Evolutionary conservation across 1,284 basidiomycete genomes (phyloP), one percentile per base, ranked within the genome.

Genomic region (Papiliotrema fonsecae): DNA sequence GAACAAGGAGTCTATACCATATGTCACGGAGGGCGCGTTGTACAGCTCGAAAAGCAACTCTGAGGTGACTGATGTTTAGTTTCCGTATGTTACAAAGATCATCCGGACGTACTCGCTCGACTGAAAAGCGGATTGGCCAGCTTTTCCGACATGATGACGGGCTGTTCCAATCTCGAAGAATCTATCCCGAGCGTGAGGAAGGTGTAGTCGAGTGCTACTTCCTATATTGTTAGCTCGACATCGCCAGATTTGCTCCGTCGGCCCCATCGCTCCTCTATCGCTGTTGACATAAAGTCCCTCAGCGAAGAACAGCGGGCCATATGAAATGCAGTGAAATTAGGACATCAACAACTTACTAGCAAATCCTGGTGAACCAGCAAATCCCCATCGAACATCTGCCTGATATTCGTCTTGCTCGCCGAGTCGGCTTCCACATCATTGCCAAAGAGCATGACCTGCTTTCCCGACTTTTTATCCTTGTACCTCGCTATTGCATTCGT

Each of bases 1-100:
- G 80, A 97, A 94, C 50, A 94, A 77, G 6, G 87, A 86, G 67
- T 99, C 96, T 55, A 97, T 77, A 50, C 89, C 90, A 70, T 89
- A 98, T 14, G 87, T 79, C 39, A 97, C 78, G 2, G 85, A 84
- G 0, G 93, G 93, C 1, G 86, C 89, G 16, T 80, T 80, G 69
- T 98, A 99, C 41, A 85, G 82, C 75, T 99, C 96, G 67, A 99
- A 99, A 71, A 98, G 82, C 22, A 99, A 82, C 68, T 99, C 96
- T 1, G 92, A 93, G 24, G 92, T 96, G 52, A 96, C 88, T 88
- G 61, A 19, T 16, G 28, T 37, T 25, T 40, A 36, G 13, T 45
- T 24, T 46, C 42, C 14, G 14, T 24, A 18, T 32, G 19, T 4
- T 16, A 22, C 10, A 6, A 24, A 22, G 10, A 36, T 6, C 22